Evolutionary conservation across 768 basidiomycete species (phyloP).

Genomic region (Leccinum aurantiacum): DNA sequence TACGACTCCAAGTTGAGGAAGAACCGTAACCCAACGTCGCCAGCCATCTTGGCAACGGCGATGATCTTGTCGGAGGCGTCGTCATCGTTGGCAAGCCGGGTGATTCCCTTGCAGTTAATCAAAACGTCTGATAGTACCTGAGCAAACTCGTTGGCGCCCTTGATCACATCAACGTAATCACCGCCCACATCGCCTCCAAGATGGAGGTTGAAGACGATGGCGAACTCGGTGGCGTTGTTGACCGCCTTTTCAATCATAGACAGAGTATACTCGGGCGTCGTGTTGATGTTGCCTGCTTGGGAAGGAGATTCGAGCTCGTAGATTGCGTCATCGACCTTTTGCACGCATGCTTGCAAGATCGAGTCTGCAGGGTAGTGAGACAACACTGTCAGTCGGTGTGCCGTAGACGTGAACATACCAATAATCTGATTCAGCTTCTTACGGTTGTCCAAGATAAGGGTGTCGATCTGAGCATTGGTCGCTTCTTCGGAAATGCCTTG

Average conservation of each 20-base stretch:
- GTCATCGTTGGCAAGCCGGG: constrained; percentile 86
- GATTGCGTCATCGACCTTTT: constrained; percentile 95
- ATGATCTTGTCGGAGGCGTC: constrained; percentile 92
- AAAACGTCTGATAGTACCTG: constrained; percentile 91
- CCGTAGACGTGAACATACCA: constrained; percentile 44
- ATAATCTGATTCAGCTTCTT: constrained; percentile 99
- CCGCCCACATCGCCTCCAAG: constrained; percentile 85
- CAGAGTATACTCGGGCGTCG: constrained; percentile 97
- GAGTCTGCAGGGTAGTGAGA: constrained; percentile 62
- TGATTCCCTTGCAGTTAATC: constrained; percentile 93
- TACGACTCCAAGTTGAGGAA: constrained; percentile 97
- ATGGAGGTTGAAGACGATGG: constrained; percentile 89
- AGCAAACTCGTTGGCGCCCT: constrained; percentile 93
- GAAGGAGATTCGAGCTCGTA: constrained; percentile 97
- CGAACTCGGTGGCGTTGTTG: constrained; percentile 95
- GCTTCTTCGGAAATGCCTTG: constrained; percentile 86
- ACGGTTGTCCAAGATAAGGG: constrained; percentile 91
- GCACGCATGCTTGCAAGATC: constrained; percentile 92
- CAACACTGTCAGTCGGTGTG: constrained; percentile 7
- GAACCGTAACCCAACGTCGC: constrained; percentile 86
- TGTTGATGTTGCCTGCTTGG: constrained; percentile 90
- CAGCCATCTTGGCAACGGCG: constrained; percentile 77
- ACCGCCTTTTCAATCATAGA: constrained; percentile 98
- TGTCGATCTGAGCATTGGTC: constrained; percentile 96
- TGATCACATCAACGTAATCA: constrained; percentile 97